Evolutionary conservation across 106 monocot genomes (phyloP), one percentile per base, ranked within the genome.

Genomic region (Dioscorea zingiberensis): DNA sequence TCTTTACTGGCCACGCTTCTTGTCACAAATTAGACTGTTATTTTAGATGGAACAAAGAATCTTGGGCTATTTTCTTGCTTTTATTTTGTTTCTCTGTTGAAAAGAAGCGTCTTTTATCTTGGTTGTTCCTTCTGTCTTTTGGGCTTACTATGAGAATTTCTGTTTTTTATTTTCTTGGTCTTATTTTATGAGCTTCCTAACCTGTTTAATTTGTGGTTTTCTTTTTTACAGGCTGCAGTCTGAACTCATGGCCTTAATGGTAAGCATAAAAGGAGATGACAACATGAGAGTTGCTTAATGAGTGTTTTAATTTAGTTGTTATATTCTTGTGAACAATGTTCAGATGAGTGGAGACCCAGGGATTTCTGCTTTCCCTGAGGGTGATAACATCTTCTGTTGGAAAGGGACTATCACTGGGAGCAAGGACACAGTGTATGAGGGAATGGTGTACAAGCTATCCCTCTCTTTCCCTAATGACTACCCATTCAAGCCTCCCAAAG

Each of bases 271-370:
- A 10, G 9, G 10, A 38, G 6, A 38, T n/a, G 10, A 38, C 38
- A 38, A 10, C 38, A 38, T 38, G 7, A 22, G 22, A 21, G 22
- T 24, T 56, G 19, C 4, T 23, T 56, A 12, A 56, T 5, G 7
- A 18, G 0, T 51, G 8, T 4, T 51, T 51, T 19, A 15, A 4
- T 19, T 51, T 51, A 51, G 51, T 51, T 51, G 51, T 51, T 51
- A 0, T 6, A 0, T 38, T 38, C 38, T 38, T 38, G 38, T 38
- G 38, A 38, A 6, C 38, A 38, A 38, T 70, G 11, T 45, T 28
- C 67, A 94, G 97, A 97, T 97, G 97, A 70, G 79, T 27, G 97
- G 97, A 0, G 97, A 92, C 76, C 97, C 97, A 23, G 91, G 91
- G 27, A 64, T 97, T 16, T 97, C 97, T 22, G 97, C 91, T 4